Conservation (phyloP, 768 basidiomycete genomes). For the Trametes gibbosa region DNA sequence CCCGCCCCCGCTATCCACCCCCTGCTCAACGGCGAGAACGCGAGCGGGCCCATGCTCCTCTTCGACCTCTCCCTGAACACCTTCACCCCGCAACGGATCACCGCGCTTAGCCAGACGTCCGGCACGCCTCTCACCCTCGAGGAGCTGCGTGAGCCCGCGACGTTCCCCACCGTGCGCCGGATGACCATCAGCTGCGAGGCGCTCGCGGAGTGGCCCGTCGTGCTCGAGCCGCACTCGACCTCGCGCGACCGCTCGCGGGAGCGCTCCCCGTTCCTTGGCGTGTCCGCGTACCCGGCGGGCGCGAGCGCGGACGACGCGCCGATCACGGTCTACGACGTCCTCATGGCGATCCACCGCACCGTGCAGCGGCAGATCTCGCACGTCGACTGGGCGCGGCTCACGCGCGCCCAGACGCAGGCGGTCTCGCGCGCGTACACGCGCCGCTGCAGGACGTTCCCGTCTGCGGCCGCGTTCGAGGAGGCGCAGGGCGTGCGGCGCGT, state of each 20-base stretch:
- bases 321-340: constrained; percentile 59
- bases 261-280: constrained; percentile 19
- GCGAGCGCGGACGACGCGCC: constrained; percentile 26
- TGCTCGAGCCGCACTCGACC: constrained; percentile 37
- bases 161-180: constrained; percentile 50
- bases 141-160: constrained; percentile 51
- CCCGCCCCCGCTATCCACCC: constrained; percentile 39
- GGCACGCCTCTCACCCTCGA: constrained; percentile 37
- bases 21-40: constrained; percentile 50
- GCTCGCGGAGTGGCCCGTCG: constrained; percentile 61
- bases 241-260: constrained; percentile 15
- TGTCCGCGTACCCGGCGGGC: constrained; percentile 29
- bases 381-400: constrained; percentile 34
- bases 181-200: constrained; percentile 57
- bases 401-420: constrained; percentile 27
- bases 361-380: constrained; percentile 40
- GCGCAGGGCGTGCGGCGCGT: constrained; percentile 39
- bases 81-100: constrained; percentile 43
- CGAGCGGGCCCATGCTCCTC: constrained; percentile 41
- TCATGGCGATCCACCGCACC: constrained; percentile 47
- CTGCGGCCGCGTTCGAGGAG: constrained; percentile 32
- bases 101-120: constrained; percentile 38
- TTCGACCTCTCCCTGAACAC: constrained; percentile 54
- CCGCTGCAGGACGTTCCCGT: constrained; percentile 32
- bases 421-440: constrained; percentile 38